Conservation (phyloP, 768 basidiomycete genomes). For the Gymnopilus dilepis region DNA sequence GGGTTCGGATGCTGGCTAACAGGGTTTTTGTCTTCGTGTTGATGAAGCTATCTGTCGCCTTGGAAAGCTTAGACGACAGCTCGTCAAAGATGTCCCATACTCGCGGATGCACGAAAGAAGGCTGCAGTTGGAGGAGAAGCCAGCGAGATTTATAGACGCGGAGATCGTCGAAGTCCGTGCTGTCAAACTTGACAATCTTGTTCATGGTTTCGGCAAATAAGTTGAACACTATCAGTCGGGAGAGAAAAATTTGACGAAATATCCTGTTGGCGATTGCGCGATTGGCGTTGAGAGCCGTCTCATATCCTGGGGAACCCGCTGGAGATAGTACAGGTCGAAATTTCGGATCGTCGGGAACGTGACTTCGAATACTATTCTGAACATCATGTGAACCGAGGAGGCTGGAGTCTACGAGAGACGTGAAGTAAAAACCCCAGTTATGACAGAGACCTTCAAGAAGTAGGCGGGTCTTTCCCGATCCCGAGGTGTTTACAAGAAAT, state of each 20-base stretch:
- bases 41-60: slow-evolving; percentile 41
- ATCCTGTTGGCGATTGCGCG: slow-evolving; percentile 41
- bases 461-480: slow-evolving; percentile 51
- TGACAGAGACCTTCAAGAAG: slow-evolving; percentile 50
- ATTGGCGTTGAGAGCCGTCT: slow-evolving; percentile 37
- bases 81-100: slow-evolving; percentile 49
- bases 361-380: slow-evolving; percentile 43
- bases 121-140: slow-evolving; percentile 48
- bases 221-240: slow-evolving; percentile 46
- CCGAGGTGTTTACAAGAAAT: slow-evolving; percentile 53
- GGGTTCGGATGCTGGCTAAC: slow-evolving; percentile 36
- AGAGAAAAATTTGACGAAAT: slow-evolving; percentile 46
- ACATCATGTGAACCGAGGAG: slow-evolving; percentile 50
- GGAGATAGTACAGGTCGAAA: slow-evolving; percentile 41
- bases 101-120: slow-evolving; percentile 39
- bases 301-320: slow-evolving; percentile 35
- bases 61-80: slow-evolving; percentile 39
- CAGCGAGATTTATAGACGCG: slow-evolving; percentile 39
- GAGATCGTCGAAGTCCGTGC: slow-evolving; percentile 13
- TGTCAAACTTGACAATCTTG: slow-evolving; percentile 10
- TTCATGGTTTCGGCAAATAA: slow-evolving; percentile 42
- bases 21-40: slow-evolving; percentile 38
- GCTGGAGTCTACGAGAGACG: slow-evolving; percentile 48
- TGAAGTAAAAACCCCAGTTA: slow-evolving; percentile 55
- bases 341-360: slow-evolving; percentile 39